Evolutionary conservation across 2,329 filamentous ascomycete genomes (phyloP).

Genomic region (Sordariomycetes sp.): DNA sequence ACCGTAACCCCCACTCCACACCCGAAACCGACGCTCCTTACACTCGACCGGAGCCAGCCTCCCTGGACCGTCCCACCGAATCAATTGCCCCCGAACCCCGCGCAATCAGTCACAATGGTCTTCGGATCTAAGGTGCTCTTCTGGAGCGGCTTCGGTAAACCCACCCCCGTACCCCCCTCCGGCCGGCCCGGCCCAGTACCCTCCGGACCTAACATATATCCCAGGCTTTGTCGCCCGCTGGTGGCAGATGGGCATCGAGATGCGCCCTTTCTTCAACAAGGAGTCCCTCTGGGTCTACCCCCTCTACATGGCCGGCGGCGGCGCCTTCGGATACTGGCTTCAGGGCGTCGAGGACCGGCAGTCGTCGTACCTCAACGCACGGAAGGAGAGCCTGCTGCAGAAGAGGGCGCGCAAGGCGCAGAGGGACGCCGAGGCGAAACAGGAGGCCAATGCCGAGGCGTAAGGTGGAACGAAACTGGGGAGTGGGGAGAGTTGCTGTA

Average conservation of each 20-base stretch:
- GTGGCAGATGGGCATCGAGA: conserved; percentile 97
- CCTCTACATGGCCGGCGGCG: conserved; percentile 71
- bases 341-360: conserved; percentile 81
- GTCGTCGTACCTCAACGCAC: conserved; percentile 59
- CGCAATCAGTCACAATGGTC: conserved; percentile 33
- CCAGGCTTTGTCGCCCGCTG: conserved; percentile 80
- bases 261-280: conserved; percentile 84
- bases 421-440: conserved; percentile 19
- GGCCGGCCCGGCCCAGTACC: background rate
- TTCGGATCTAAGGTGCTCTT: conserved; percentile 61
- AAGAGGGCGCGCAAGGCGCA: conserved; percentile 62
- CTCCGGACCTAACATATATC: background rate
- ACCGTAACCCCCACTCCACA: background rate
- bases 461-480: background rate
- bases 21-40: background rate
- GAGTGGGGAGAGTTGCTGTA: background rate
- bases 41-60: background rate
- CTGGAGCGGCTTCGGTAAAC: conserved; percentile 85
- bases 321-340: conserved; percentile 94
- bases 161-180: conserved; percentile 8
- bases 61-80: background rate
- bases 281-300: conserved; percentile 86
- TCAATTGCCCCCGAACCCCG: background rate
- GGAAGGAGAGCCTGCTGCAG: conserved; percentile 71
- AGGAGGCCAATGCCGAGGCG: conserved; percentile 1